Base-by-base conservation (phyloP, 2,329 filamentous ascomycete genomes). In the Chrysosporium keratinophilum region DNA sequence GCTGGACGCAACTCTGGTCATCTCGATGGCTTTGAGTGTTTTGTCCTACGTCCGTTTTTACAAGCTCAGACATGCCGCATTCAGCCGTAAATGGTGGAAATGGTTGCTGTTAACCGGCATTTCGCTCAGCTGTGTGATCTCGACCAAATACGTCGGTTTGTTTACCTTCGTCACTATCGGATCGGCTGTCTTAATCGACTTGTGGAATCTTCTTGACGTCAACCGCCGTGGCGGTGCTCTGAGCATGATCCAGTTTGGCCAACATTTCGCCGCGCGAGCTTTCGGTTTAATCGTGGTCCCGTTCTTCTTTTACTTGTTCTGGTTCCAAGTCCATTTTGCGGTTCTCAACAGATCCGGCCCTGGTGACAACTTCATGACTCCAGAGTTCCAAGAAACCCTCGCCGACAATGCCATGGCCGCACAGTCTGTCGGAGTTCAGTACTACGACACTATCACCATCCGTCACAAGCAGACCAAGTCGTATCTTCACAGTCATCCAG, bases 301-400 rank as follows among this genome's bases (percentile, higher is more conserved):
- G 12, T 96, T 98, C 77, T 77, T 97, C 65, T 94, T 98, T 73
- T 98, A 98, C 72, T 81, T 98, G 45, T 97, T 98, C 78, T 98
- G 93, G 93, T 98, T 98, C 83, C 93, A 98, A 78, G 90, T 98
- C 31, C 93, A 98, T 74, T 98, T 98, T 70, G 79, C 88, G 43
- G 88, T 98, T 63, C 78, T 98, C 58, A 85, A 75, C 60, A 80
- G 84, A 56, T 97, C 93, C 50, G 93, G 93, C 35, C 91, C 93
- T 43, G 93, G 93, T 52, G 93, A 98, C 67, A 91, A 97, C 65
- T 98, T 98, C 74, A 98, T 98, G 93, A 89, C 86, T 3, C 93
- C 93, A 1, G 88, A 93, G 65, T 98, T 98, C 76, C 93, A 98
- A 74, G 90, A 95, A 74, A 97, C 93, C 1, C 76, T 98, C 59